Evolutionary conservation across 2,329 filamentous ascomycete species (phyloP), one percentile per base, ranked within the genome.

Genomic region (Macroventuria anomochaeta): DNA sequence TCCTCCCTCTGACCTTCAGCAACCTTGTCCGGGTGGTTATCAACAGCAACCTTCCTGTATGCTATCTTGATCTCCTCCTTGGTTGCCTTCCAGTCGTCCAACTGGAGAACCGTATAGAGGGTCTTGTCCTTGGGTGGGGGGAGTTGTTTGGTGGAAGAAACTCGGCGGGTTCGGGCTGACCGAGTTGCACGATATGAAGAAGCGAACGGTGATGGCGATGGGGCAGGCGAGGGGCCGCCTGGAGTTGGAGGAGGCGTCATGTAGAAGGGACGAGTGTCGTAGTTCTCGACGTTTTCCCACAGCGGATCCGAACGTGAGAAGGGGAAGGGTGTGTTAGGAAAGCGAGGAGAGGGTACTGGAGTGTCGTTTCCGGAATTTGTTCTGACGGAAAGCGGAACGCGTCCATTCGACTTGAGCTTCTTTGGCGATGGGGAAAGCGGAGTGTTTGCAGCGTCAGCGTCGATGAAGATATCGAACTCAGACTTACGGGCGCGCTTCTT

Each of bases 1-100:
- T 21, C 31, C 12, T 52, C 54, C 12, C 49, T 50, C 5, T 64
- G 46, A 17, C 58, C 40, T 2, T 49, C 54, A 0, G 47, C 8
- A 1, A 54, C 63, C 34, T 57, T 64, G 38, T 70, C 68, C 0
- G 68, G 68, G 18, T 71, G 68, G n/a, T 42, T 38, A 8, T 34
- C 46, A 2, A 60, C 26, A 0, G 62, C 61, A 2, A 55, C 47
- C 18, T 46, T 58, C 23, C 49, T 55, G 41, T 64, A 69, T 3
- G 68, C 64, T 0, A 31, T 25, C 10, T 42, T 54, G 51, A 71
- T 65, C 29, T 55, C 44, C 4, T 55, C 39, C 1, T 37, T 23
- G 8, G 36, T 55, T 5, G 39, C 62, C 7, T 43, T 48, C 61
- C 59, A 66, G 15, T 58, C 33, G 0, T 43, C 17, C 2, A 70